Base-by-base conservation (phyloP, 768 basidiomycete genomes). In the Suillus alpinus region DNA sequence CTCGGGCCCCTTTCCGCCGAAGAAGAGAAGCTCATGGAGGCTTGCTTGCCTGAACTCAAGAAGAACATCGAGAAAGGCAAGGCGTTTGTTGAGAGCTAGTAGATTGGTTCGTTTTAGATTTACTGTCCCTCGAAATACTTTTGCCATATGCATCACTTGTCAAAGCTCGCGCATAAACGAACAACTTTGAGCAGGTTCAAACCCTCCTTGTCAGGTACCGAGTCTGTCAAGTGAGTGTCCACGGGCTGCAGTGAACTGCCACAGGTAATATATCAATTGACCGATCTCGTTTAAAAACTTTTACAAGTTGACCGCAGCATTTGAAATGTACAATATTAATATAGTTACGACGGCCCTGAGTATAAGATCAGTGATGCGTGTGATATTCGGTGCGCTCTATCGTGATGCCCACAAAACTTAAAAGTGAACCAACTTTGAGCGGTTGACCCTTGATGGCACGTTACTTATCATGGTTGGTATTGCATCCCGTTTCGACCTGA, bases 31-130 rank as follows among this genome's bases (percentile, higher is more conserved):
- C 83, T 97, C 60, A 79, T 99, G 69, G 89, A 86, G 29, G 94
- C 88, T 34, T 93, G 91, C 81, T 73, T 95, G 69, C 92, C 93
- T 65, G 93, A 94, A 67, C 85, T 99, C 69, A 91, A 92, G 86
- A 95, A 92, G 87, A 98, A 97, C 86, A 96, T 98, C 69, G 91
- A 92, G 78, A 98, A 95, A 87, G 95, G 95, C 77, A 86, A 82
- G 76, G 82, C 83, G 47, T 93, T 92, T 65, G 89, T 84, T 66
- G 83, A 83, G 72, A 67, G 55, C 61, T 59, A 71, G 51, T 75
- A 73, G 71, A 73, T 41, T 26, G 16, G 23, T 55, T 29, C 23
- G 16, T 16, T 26, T 55, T 50, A 55, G 53, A 55, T 55, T 29
- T 39, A 16, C 2, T 55, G 16, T 55, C 37, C 9, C 10, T 39